Evolutionary conservation across 2,329 filamentous ascomycete genomes (phyloP).

Genomic region (Aspergillus sp.): DNA sequence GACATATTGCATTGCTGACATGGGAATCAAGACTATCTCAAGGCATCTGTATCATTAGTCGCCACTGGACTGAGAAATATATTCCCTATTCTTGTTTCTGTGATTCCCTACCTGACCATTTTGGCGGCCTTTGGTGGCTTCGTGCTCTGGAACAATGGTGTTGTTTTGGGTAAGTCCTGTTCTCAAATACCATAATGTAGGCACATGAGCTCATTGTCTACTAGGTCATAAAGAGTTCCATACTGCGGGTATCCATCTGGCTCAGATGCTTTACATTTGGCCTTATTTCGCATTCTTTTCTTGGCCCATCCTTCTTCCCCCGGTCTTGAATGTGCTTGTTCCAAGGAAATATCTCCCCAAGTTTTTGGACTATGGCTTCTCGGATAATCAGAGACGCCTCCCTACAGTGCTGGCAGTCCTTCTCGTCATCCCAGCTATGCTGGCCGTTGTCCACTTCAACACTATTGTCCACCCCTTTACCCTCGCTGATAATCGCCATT

Average conservation of each 20-base stretch:
- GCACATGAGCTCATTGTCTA: background rate
- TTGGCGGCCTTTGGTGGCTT: conserved; percentile 67
- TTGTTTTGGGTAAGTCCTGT: conserved; percentile 68
- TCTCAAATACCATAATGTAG: background rate
- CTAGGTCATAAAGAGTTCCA: conserved; percentile 88
- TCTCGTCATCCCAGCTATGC: conserved; percentile 37
- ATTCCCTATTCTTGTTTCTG: conserved; percentile 31
- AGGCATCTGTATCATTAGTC: conserved; percentile 58
- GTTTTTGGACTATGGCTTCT: conserved; percentile 29
- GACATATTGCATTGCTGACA: conserved; percentile 16
- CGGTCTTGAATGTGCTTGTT: conserved; percentile 40
- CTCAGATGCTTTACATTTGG: conserved; percentile 96
- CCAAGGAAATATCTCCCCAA: conserved; percentile 27
- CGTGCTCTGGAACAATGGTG: conserved; percentile 80
- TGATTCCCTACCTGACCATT: conserved; percentile 55
- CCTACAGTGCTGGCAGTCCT: conserved; percentile 36
- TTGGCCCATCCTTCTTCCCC: conserved; percentile 65
- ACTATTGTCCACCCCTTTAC: conserved; percentile 95
- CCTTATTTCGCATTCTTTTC: conserved; percentile 88
- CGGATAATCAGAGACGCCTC: conserved; percentile 25
- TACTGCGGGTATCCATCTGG: conserved; percentile 77
- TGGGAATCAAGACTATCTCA: conserved; percentile 39
- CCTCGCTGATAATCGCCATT: conserved; percentile 92
- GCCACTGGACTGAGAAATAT: conserved; percentile 50
- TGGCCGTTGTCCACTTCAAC: conserved; percentile 65